Evolutionary conservation across 768 basidiomycete genomes (phyloP), one percentile per base, ranked within the genome.

Genomic region (Lactarius hatsudake): DNA sequence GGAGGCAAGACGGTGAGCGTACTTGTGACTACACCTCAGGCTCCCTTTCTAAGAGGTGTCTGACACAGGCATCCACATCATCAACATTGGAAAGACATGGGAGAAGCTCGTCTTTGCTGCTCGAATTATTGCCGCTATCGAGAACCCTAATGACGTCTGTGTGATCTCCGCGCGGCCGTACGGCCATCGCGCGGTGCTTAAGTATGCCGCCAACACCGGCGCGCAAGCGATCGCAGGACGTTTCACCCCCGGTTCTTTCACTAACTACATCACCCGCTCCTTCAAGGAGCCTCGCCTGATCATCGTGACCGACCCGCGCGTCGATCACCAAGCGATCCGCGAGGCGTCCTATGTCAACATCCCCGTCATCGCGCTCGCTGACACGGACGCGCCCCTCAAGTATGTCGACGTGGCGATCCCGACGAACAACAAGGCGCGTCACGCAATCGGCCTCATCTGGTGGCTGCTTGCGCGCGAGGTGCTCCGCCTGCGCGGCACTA

Each of bases 311-410:
- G 97, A 99, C 83, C 97, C 97, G 73, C 93, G 97, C 72, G 93
- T 98, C 71, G 97, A 98, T 82, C 97, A 98, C 86, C 97, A 99
- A 82, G 97, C 97, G 72, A 99, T 99, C 81, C 94, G 97, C 73
- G 97, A 99, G 83, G 96, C 97, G 56, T 96, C 96, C 65, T 99
- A 98, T 78, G 97, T 98, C 79, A 99, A 99, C 90, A 98, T 99
- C 80, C 97, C 97, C 74, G 97, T 99, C 75, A 97, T 99, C 74
- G 97, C 96, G 67, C 89, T 99, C 75, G 95, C 93, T 82, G 97
- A 99, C 82, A 97, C 96, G 73, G 97, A 99, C 79, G 94, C 97
- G 57, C 94, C 95, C 65, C 87, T 98, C 75, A 89, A 94, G 80
- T 98, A 94, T 78, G 96, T 99, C 78, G 97, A 99, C 78, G 88